Evolutionary conservation across 192 early-diverging fungal species (phyloP), one percentile per base, ranked within the genome.

Genomic region (Linnemannia exigua): DNA sequence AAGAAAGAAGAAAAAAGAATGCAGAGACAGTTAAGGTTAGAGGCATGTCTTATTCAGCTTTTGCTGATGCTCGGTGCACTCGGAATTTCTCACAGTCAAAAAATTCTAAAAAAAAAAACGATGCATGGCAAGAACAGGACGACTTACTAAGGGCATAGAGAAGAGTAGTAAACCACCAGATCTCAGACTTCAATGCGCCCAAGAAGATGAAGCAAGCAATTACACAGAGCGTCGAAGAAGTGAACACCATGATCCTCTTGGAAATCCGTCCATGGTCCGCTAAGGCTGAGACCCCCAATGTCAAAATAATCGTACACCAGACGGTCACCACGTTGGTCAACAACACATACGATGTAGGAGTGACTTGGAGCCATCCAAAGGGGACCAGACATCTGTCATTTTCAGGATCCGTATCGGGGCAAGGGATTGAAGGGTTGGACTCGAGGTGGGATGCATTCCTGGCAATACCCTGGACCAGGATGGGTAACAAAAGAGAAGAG

Each of bases 221-320:
- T 3, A 74, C 25, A 44, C 81, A 87, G 2, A 78, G 15, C 22
- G 73, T 15, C 2, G 74, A 72, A 37, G 74, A 79, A 7, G 82
- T 82, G 35, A 67, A 63, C 51, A 89, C 31, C 50, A 82, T 70
- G 14, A 82, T 68, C 63, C 54, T 76, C 15, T 72, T 79, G 9
- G 80, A 83, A 8, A 67, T 20, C 8, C 75, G 79, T 35, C 88
- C 84, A 72, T 88, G 84, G 52, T 90, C 89, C 11, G 89, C 89
- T 0, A 88, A 58, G 2, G 89, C 82, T 0, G 87, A 87, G 17
- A 88, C 36, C 22, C 88, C 84, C 28, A 88, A 58, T 8, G 79
- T 83, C 20, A 87, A 25, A 25, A 83, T 44, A 14, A 88, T 79
- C 4, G 82, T 86, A n/a, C 81, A 72, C 52, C 81, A 73, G 16